phyloP scores from a whole-genome alignment of 352 stramenopile genomes.

The Phytophthora pistaciae region DNA sequence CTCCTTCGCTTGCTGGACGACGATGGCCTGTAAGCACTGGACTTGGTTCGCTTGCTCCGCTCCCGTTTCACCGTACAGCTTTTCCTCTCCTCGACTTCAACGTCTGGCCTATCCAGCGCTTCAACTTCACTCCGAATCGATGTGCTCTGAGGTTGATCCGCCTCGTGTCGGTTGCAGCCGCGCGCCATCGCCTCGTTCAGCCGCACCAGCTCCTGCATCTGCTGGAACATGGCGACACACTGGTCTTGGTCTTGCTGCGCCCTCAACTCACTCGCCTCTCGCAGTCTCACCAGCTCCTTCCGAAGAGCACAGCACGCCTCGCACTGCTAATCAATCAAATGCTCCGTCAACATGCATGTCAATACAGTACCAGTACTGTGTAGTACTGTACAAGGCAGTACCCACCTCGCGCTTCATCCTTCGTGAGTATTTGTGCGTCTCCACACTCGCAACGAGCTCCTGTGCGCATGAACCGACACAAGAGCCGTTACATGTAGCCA shows the following conservation, averaged over 20 bases:
- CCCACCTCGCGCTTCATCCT: conserved; percentile 20
- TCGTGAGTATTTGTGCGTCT: neutral
- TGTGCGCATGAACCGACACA: conserved; percentile 1
- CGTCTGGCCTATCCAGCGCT: neutral
- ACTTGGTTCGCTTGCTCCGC: conserved; percentile 8
- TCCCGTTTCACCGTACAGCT: neutral
- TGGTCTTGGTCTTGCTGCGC: conserved; percentile 44
- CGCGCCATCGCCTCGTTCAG: conserved; percentile 40
- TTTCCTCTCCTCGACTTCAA: neutral
- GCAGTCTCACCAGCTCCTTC: conserved; percentile 28
- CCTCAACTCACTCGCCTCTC: conserved; percentile 22
- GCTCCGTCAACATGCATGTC: too few relatives aligned
- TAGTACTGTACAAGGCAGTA: too few relatives aligned
- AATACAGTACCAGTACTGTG: too few relatives aligned
- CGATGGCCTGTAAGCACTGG: conserved; percentile 41
- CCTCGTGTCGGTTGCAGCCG: neutral
- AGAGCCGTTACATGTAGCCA: conserved; percentile 10
- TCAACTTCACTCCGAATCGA: neutral
- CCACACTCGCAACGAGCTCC: neutral
- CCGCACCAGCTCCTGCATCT: conserved; percentile 52
- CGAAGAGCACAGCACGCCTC: conserved; percentile 17
- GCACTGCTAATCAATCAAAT: conserved; percentile 19
- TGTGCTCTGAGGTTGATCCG: neutral
- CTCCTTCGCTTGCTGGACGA: conserved; percentile 51
- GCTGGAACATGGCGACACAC: conserved; percentile 53